Percentiles rank a stretch among this genome's conserved stretches.
phyloP scores from a whole-genome alignment of 768 basidiomycete species.

The Termitomyces bulborhizus region DNA sequence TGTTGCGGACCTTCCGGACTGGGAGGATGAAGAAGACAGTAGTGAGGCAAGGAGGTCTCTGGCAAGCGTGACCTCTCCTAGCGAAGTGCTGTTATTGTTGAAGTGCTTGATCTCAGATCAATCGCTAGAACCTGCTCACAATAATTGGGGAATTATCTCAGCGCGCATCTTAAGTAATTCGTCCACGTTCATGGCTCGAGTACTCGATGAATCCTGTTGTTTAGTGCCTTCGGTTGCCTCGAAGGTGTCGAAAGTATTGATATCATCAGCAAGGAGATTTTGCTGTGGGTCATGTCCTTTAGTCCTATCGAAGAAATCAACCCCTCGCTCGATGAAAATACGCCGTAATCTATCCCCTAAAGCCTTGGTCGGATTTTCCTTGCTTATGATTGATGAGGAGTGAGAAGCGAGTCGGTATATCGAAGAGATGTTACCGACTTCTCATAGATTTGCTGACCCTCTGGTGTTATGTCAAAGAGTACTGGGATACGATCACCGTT shows the following conservation, averaged over 20 bases:
- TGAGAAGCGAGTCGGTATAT: conserved; percentile 2
- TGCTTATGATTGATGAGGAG: conserved; percentile 26
- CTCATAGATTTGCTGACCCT: conserved; percentile 67
- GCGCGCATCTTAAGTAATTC: conserved; percentile 69
- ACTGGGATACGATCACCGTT: conserved; percentile 54
- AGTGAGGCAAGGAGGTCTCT: conserved; percentile 62
- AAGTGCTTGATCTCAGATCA: not conserved
- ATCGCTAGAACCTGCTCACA: conserved; percentile 41
- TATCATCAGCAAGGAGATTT: conserved; percentile 2
- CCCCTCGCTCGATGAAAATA: conserved; percentile 69
- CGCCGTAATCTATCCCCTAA: conserved; percentile 63
- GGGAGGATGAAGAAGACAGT: conserved; percentile 29
- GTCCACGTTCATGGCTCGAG: conserved; percentile 61
- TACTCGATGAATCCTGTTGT: conserved; percentile 21
- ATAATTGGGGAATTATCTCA: conserved; percentile 65
- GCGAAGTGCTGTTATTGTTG: conserved; percentile 46
- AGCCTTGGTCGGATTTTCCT: conserved; percentile 48
- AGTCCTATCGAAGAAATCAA: conserved; percentile 60
- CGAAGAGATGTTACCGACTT: conserved; percentile 41
- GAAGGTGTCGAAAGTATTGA: conserved; percentile 8
- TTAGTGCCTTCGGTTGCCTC: conserved; percentile 21
- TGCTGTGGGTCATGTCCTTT: conserved; percentile 9
- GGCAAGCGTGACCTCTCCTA: conserved; percentile 77
- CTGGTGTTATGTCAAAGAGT: conserved; percentile 62
- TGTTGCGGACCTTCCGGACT: conserved; percentile 12